Conservation (phyloP, 176 grass and related monocot species). For the Stipa capillata region DNA sequence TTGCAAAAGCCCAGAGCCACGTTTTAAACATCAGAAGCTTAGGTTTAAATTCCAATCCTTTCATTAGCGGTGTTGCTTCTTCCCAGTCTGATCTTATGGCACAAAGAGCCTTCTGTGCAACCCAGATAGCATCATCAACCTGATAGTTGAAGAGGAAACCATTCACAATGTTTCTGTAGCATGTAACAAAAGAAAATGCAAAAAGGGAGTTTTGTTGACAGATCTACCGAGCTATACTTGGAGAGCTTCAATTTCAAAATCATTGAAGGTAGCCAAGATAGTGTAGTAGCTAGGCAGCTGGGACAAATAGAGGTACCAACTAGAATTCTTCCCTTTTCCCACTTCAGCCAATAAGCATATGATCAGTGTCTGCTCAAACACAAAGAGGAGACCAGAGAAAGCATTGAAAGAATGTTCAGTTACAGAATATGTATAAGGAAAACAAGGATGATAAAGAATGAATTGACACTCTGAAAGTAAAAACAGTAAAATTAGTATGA, state of each 20-base stretch:
- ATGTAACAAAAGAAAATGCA: not conserved
- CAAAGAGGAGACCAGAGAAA: constrained; percentile 11
- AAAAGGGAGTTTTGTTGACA: constrained; percentile 3
- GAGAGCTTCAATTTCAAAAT: constrained; percentile 68
- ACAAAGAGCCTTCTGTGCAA: constrained; percentile 54
- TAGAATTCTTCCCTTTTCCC: constrained; percentile 57
- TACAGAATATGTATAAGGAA: not conserved
- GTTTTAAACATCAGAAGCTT: constrained; percentile 71
- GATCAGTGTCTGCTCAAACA: constrained; percentile 46
- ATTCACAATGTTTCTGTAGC: not conserved
- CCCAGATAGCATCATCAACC: constrained; percentile 81
- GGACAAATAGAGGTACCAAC: constrained; percentile 80
- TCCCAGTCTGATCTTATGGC: constrained; percentile 66
- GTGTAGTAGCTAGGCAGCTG: constrained; percentile 75
- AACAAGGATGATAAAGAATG: not conserved
- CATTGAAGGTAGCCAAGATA: constrained; percentile 62
- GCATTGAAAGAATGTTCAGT: not conserved
- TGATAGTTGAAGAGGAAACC: constrained; percentile 5
- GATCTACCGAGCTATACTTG: constrained; percentile 49
- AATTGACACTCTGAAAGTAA: not conserved
- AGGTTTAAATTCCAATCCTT: constrained; percentile 61
- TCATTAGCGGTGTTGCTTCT: constrained; percentile 35
- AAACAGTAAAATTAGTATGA: not conserved
- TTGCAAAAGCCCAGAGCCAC: constrained; percentile 85
- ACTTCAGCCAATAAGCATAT: constrained; percentile 80